Evolutionary conservation across 345 rosid genomes (phyloP).

Genomic region (Barbarea vulgaris): DNA sequence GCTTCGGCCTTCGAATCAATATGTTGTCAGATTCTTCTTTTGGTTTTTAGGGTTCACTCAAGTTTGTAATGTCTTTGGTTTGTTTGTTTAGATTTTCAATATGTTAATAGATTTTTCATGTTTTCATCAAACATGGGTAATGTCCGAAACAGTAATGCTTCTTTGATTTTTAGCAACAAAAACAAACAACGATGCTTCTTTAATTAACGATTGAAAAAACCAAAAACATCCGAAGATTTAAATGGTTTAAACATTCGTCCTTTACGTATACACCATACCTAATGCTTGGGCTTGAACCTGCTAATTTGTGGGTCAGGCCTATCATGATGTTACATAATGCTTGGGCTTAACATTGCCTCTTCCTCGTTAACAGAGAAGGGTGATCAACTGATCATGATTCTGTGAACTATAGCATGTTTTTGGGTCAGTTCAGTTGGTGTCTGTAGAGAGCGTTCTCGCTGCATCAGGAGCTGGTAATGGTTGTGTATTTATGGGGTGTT

Average conservation of each 20-base stretch:
- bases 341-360: background rate
- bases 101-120: background rate
- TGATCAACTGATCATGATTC: conserved; percentile 30
- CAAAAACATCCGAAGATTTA: background rate
- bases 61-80: conserved; percentile 9
- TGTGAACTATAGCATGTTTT: conserved; percentile 46
- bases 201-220: background rate
- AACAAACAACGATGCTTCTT: background rate
- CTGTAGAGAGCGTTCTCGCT: conserved; percentile 54
- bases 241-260: background rate
- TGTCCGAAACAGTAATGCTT: background rate
- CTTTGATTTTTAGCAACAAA: too few species aligned
- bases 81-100: background rate
- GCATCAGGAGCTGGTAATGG: conserved; percentile 95
- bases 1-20: background rate
- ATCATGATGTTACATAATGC: background rate
- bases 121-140: conserved; percentile 3
- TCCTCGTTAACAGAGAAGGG: background rate
- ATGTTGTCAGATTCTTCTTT: background rate
- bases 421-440: conserved; percentile 68
- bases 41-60: conserved; percentile 1
- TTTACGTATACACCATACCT: background rate
- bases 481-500: conserved; percentile 55
- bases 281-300: too few species aligned
- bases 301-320: too few species aligned